Base-by-base conservation (phyloP, 78 protist species). In the Dictyostelium intermedium region DNA sequence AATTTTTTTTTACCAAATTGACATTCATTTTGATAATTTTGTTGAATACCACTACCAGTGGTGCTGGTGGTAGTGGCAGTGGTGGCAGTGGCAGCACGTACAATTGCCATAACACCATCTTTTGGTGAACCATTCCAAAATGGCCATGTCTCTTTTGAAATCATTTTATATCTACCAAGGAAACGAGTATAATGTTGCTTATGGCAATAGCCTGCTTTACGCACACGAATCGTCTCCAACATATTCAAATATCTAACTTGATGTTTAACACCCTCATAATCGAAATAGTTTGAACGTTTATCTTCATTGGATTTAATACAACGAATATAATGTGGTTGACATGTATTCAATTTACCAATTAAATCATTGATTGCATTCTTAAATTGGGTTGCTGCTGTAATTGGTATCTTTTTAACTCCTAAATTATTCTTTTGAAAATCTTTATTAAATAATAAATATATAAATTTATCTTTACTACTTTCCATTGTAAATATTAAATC, bases 171-270 rank as follows among this genome's bases (percentile, higher is more conserved):
- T 20, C 98, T 61, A 6, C 43, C 8, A 32, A 97, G n/a, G 86
- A 98, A 97, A 76, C 82, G 60, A 35, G 85, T 96, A 66, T 95
- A 98, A 35, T 41, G 93, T 41, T 91, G 94, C 13, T 98, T 95
- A 80, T 97, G 96, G 8, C 98, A 89, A 82, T 87, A 98, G 0
- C 99, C 99, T 13, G 99, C 98, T 37, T 99, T 95, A 14, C 98
- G 84, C 3, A 98, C 98, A 27, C 98, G 85, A 34, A 98, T 63
- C 47, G 97, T 97, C 92, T 98, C 99, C 41, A 95, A n/a, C 23
- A 98, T 95, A 77, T 83, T 83, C 16, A 82, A 56, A 91, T 83
- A 91, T 69, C 86, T 35, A 63, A 91, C 77, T 79, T 97, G 99
- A 70, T 96, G 95, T 41, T 13, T 32, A 9, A 91, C 93, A 2